Evolutionary conservation across 169 alveolate species (phyloP), one percentile per base, ranked within the genome.

Genomic region (Pseudocohnilembus persalinus): DNA sequence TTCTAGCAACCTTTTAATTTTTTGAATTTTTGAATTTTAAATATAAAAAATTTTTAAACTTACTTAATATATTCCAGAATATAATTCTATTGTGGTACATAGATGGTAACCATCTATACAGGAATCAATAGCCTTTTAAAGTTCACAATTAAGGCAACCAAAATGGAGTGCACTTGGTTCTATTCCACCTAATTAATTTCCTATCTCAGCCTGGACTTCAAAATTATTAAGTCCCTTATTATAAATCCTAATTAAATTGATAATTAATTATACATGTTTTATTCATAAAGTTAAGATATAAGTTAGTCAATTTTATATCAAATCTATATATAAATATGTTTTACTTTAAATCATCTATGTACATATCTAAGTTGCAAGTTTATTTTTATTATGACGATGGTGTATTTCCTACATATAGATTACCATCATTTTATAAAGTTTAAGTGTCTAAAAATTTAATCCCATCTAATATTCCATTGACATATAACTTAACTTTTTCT

Each of bases 61-160:
- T 49, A 49, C 68, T 49, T 49, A 49, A 35, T 84, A 89, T 28
- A 85, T 93, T 29, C 88, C 89, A 79, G 89, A 76, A 74, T 91
- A 89, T 34, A 91, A 64, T 84, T 91, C 95, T 64, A 91, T 34
- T 27, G 88, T 81, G 0, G 95, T 91, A 81, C 95, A 91, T 65
- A 91, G 72, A 81, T 89, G 92, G 83, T 88, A 91, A 27, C 88
- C 89, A 32, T 76, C 64, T 20, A 88, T 81, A 49, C 95, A 91
- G 20, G 92, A 73, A 16, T 80, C 81, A 27, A 34, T 27, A 15
- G 93, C 95, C 32, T 76, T 83, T 4, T 88, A 85, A 0, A 87
- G 6, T 0, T 34, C 68, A 73, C 95, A 91, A 73, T 84, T 82
- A 0, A 88, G 26, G 63, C 95, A 91, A 16, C 95, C 95, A 76